Evolutionary conservation across 202 grass and related monocot species (phyloP), one percentile per base, ranked within the genome.

Genomic region (Zoysia matrella): DNA sequence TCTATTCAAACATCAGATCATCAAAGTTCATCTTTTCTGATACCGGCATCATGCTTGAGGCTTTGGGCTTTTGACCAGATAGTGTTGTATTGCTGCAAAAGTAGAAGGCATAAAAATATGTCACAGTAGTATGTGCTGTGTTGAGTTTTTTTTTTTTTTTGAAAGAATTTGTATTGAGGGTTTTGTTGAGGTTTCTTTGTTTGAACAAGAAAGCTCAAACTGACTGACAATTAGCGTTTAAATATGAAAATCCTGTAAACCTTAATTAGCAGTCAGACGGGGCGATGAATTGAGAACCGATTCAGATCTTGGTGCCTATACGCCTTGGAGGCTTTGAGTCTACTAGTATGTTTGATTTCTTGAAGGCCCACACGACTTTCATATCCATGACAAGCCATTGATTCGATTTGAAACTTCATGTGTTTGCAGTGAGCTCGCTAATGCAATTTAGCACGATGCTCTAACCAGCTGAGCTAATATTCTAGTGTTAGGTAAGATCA

Each of bases 101-200:
- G 22, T 11, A 40, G 67, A 51, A 36, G 10, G 22, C 9, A 42
- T 11, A 36, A 13, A 52, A 16, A 16, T 58, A 58, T 72, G 13
- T 39, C 4, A 0, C 0, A 30, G 3, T 47, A 54, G 5, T 6
- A 22, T n/a, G 3, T 60, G 48, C 61, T 82, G 67, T 13, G 58
- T 75, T 61, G 22, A 71, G 56, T n/a, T n/a, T n/a, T n/a, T 39
- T 82, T 65, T 74, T n/a, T 1, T 22, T 22, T 22, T 22, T 22
- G 22, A 22, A 22, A 22, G 22, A 22, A 22, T 22, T 22, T 22
- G 22, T 22, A 22, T 22, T 22, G 22, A 22, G 22, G 22, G 22
- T 22, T 22, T 22, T 22, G 11, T 11, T 54, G 58, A 65, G 61
- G 40, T 42, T 4, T 5, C 52, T 5, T 55, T 8, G 0, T 57